Evolutionary conservation across 495 filamentous ascomycete species (phyloP).

Genomic region (Polyplosphaeria fusca): DNA sequence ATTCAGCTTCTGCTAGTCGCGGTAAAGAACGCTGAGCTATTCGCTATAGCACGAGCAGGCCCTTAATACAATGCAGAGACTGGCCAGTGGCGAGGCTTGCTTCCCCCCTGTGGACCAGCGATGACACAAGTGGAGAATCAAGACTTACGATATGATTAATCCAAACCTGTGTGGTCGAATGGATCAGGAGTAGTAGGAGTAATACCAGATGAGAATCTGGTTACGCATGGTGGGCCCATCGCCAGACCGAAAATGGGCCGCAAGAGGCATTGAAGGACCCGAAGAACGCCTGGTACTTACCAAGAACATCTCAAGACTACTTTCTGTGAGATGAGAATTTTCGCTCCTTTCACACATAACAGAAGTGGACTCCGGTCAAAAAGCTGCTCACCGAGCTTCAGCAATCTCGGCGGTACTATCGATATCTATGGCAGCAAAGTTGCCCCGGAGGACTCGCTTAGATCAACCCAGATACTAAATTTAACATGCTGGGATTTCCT

Average conservation of each 20-base stretch:
- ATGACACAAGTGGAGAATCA: conserved; percentile 51
- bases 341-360: conserved; percentile 53
- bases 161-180: conserved; percentile 47
- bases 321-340: conserved; percentile 48
- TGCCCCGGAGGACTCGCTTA: conserved; percentile 56
- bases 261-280: conserved; percentile 44
- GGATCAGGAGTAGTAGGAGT: conserved; percentile 47
- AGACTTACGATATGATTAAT: too few relatives aligned
- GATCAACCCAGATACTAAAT: conserved; percentile 50
- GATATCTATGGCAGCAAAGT: conserved; percentile 56
- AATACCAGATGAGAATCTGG: conserved; percentile 50
- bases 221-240: conserved; percentile 53
- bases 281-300: conserved; percentile 48
- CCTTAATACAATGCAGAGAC: conserved; percentile 56
- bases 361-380: conserved; percentile 51
- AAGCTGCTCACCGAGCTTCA: conserved; percentile 56
- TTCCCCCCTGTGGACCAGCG: conserved; percentile 50
- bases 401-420: conserved; percentile 54
- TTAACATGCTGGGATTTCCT: conserved; percentile 53
- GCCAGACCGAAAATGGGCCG: conserved; percentile 58
- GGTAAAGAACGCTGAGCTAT: conserved; percentile 55
- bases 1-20: conserved; percentile 54
- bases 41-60: conserved; percentile 55
- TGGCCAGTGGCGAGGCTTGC: conserved; percentile 48
- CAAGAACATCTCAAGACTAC: conserved; percentile 53